These are phyloP conservation scores for Alnus glutinosa DNA, from an alignment of 306 rosid species.

Conservation along the genomic window DNA sequence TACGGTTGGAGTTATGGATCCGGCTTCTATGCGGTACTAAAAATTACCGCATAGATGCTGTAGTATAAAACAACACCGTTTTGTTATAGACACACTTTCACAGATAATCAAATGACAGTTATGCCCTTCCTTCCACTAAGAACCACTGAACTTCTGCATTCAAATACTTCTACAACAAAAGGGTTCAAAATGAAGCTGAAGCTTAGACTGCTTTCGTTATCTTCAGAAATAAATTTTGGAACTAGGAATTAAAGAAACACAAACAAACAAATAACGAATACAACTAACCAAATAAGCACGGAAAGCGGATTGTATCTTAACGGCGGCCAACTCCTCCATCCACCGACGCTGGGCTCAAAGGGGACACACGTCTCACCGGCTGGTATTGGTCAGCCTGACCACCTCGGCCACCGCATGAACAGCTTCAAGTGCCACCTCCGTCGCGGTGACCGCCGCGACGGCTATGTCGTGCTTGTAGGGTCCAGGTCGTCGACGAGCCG, in stretches of 20 bases:
- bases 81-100: no score
- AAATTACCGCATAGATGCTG: no score
- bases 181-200: no score
- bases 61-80: no score
- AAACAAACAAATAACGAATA: not conserved
- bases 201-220: not conserved
- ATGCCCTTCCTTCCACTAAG: no score
- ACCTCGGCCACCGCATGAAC: constrained; percentile 96
- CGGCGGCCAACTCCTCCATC: constrained; percentile 49
- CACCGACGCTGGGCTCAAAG: constrained; percentile 15
- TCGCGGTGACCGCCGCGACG: constrained; percentile 87
- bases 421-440: constrained; percentile 89
- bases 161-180: no score
- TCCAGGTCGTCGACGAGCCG: constrained; percentile 37
- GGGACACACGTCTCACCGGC: not conserved
- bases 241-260: not conserved
- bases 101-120: no score
- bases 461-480: constrained; percentile 83
- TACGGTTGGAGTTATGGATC: no score
- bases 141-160: no score
- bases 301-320: constrained; percentile 75
- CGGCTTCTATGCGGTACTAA: no score
- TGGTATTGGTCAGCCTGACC: constrained; percentile 55
- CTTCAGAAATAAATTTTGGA: not conserved
- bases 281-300: constrained; percentile 73